A percentile compares a stretch with the other conserved stretches of the same genome.
phyloP scores from a whole-genome alignment of 1,139 yeast species.

The Yamadazyma buinensis region DNA sequence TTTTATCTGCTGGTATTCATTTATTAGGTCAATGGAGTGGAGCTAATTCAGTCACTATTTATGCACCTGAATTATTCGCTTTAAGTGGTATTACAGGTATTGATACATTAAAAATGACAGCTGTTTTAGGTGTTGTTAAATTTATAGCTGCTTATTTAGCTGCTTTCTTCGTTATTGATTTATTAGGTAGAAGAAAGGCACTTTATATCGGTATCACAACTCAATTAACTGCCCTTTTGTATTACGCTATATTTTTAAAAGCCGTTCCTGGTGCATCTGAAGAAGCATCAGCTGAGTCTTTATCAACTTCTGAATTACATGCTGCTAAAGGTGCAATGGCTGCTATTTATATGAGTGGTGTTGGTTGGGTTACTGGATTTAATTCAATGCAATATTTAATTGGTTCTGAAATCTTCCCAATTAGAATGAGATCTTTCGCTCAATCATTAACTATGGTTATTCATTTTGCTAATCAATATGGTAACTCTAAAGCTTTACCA shows the following conservation, averaged over 20 bases:
- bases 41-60: slow-evolving; percentile 59
- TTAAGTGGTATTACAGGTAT: slow-evolving; percentile 43
- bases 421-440: slow-evolving; percentile 51
- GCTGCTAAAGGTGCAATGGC: slow-evolving; percentile 54
- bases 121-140: slow-evolving; percentile 47
- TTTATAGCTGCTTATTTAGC: slow-evolving; percentile 39
- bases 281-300: slow-evolving; percentile 15
- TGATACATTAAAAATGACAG: slow-evolving; percentile 42
- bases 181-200: slow-evolving; percentile 42
- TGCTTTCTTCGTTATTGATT: slow-evolving; percentile 47
- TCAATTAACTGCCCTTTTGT: slow-evolving; percentile 27
- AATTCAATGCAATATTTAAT: slow-evolving; percentile 56
- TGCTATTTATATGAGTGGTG: slow-evolving; percentile 49
- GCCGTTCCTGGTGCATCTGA: slow-evolving; percentile 45
- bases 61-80: slow-evolving; percentile 53
- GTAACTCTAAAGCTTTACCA: slow-evolving; percentile 57
- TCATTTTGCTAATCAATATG: slow-evolving; percentile 59
- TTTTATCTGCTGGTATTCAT: slow-evolving; percentile 41
- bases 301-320: slow-evolving; percentile 26
- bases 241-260: slow-evolving; percentile 45
- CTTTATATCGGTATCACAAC: slow-evolving; percentile 37
- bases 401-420: slow-evolving; percentile 58
- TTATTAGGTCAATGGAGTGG: slow-evolving; percentile 62
- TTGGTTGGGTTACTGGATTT: slow-evolving; percentile 64
- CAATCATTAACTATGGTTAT: slow-evolving; percentile 53